Conservation (phyloP, 768 basidiomycete genomes). For the Naematelia aurantialba region DNA sequence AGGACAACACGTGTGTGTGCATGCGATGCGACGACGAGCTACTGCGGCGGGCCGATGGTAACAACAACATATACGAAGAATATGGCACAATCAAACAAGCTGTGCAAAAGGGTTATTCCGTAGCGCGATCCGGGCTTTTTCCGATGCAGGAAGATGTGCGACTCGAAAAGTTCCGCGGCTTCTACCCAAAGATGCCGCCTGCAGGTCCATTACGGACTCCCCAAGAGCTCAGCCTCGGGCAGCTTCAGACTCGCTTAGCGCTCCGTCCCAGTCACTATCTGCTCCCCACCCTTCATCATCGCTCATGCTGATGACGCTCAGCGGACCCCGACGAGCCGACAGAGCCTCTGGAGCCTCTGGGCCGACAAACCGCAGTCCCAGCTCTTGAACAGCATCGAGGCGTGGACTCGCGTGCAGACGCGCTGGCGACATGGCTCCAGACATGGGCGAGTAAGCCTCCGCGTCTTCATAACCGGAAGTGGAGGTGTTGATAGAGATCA, state of each 20-base stretch:
- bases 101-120: too few relatives aligned
- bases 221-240: not conserved
- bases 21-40: too few relatives aligned
- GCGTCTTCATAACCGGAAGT: constrained; percentile 34
- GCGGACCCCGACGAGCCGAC: constrained; percentile 16
- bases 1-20: too few relatives aligned
- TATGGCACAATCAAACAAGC: too few relatives aligned
- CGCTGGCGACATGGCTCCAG: constrained; percentile 6
- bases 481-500: constrained; percentile 14
- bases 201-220: not conserved
- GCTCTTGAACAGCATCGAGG: not conserved
- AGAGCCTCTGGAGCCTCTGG: not conserved
- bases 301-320: constrained; percentile 33
- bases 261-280: constrained; percentile 16
- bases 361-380: not conserved
- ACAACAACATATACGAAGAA: too few relatives aligned
- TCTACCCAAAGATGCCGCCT: too few relatives aligned
- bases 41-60: too few relatives aligned
- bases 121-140: too few relatives aligned
- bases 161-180: too few relatives aligned
- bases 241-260: constrained; percentile 3
- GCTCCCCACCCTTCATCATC: constrained; percentile 22
- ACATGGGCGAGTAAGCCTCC: constrained; percentile 33
- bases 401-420: constrained; percentile 3
- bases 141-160: too few relatives aligned